Evolutionary conservation across 805 yeast species (phyloP).

Genomic region (Candida montana): DNA sequence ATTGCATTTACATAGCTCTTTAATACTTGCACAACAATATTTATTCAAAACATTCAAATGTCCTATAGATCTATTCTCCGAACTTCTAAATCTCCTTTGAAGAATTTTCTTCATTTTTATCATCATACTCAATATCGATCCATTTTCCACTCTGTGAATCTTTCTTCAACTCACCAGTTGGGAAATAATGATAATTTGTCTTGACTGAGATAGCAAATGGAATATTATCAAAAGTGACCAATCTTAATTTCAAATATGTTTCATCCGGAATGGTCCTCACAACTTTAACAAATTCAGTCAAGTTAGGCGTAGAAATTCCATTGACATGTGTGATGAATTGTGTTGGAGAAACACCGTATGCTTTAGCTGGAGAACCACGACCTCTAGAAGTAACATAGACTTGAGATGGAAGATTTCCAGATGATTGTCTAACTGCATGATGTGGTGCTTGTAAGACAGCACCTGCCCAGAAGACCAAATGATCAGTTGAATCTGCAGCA

Average conservation of each 20-base stretch:
- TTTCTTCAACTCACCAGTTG: conserved; percentile 58
- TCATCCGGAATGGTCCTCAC: conserved; percentile 72
- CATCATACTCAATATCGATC: conserved; percentile 47
- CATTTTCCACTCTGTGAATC: conserved; percentile 43
- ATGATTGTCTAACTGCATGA: conserved; percentile 83
- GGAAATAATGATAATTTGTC: conserved; percentile 86
- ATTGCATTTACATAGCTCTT: no score
- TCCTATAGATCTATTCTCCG: no score
- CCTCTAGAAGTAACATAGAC: conserved; percentile 77
- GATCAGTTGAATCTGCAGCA: conserved; percentile 55
- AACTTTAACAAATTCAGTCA: conserved; percentile 60
- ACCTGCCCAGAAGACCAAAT: conserved; percentile 79
- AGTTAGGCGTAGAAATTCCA: conserved; percentile 63
- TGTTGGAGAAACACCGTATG: conserved; percentile 72
- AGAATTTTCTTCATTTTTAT: conserved; percentile 25
- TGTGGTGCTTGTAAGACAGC: conserved; percentile 84
- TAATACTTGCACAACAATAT: no score
- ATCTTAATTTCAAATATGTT: conserved; percentile 73
- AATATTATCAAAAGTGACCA: conserved; percentile 79
- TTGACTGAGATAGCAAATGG: conserved; percentile 83
- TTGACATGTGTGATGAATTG: conserved; percentile 88
- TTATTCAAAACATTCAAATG: no score
- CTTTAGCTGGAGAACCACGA: conserved; percentile 82
- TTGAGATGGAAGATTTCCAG: conserved; percentile 69
- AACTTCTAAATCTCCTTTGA: conserved; percentile 15